Base-by-base conservation (phyloP, 106 monocot species). In the Acorus calamus region DNA sequence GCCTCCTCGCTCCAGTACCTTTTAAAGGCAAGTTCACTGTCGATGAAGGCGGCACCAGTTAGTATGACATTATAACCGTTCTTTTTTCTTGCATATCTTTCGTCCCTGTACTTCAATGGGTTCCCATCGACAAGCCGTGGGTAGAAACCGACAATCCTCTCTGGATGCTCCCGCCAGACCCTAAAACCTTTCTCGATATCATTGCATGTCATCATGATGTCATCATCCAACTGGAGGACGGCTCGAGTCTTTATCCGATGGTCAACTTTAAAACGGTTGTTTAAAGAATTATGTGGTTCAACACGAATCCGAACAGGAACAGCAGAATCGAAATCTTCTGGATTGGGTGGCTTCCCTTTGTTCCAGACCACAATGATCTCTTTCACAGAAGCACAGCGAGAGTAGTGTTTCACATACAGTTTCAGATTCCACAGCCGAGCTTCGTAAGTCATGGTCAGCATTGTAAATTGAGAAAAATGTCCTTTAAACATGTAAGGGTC, bases 1-100 rank as follows among this genome's bases (percentile, higher is more conserved):
- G 79, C 84, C 52, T 69, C 69, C 41, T 84, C 62, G 41, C 80
- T 80, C 84, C 84, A 73, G 47, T 80, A 84, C 55, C 56, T 76
- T 14, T 66, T 65, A 49, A 77, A 84, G 53, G 84, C 84, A 62
- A 70, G 65, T 55, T 75, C 73, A 53, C 62, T 53, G 55, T 84
- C 79, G 76, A 84, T 79, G 68, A 84, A 84, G 14, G 84, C 84
- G 10, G 84, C 84, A 59, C 84, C 84, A 3, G 84, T 84, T 44
- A 84, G 65, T 53, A 84, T 70, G 2, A 70, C 58, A 51, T 84
- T 84, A 60, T 84, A 84, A 8, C 72, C 66, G 5, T 69, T 76
- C 45, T 71, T 73, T 47, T 62, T 73, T 53, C 84, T 45, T 13
- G 84, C 79, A 70, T 73, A 80, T 45, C 63, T 76, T 60, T 84